Percentiles rank a stretch among this genome's conserved stretches.
These are phyloP conservation scores for Tulasnella sp. DNA, from an alignment of 768 basidiomycete species.

Conservation along the genomic window DNA sequence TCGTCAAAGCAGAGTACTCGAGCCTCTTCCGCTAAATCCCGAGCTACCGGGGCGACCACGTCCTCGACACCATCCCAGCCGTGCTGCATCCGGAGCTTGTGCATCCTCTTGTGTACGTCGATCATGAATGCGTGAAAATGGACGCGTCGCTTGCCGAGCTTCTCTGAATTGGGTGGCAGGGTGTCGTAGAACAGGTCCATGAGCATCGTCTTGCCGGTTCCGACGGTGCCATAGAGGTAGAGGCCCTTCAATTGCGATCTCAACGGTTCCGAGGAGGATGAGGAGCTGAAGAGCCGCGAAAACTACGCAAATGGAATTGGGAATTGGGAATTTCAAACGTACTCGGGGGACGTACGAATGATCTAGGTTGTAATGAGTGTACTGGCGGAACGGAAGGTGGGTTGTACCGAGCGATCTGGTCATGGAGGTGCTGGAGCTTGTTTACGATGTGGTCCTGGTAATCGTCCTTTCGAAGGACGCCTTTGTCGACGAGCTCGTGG, in stretches of 20 bases:
- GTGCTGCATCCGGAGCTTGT: conserved; percentile 58
- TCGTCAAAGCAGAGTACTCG: conserved; percentile 91
- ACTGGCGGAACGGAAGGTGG: conserved; percentile 49
- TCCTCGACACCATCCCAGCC: conserved; percentile 55
- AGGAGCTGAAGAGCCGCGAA: conserved; percentile 23
- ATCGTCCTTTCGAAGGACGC: conserved; percentile 56
- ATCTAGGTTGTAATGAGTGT: not conserved
- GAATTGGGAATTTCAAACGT: conserved; percentile 11
- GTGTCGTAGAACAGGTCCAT: conserved; percentile 96
- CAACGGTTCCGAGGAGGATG: conserved; percentile 29
- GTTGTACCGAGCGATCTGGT: conserved; percentile 53
- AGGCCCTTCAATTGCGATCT: conserved; percentile 65
- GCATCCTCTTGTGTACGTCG: conserved; percentile 89
- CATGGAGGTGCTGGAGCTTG: conserved; percentile 68
- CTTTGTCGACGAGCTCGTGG: conserved; percentile 37
- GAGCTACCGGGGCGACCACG: conserved; percentile 74
- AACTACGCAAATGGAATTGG: conserved; percentile 17
- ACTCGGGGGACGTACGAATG: conserved; percentile 3
- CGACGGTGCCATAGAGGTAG: conserved; percentile 93
- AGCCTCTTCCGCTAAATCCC: conserved; percentile 74
- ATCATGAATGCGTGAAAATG: conserved; percentile 99
- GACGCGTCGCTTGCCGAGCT: conserved; percentile 60
- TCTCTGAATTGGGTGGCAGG: conserved; percentile 47
- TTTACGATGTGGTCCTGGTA: conserved; percentile 77
- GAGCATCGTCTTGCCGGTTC: conserved; percentile 96